A percentile compares a stretch with the other conserved stretches of the same genome.
Evolutionary conservation across 805 yeast species (phyloP).

Genomic region (Saccharomycopsis malanga): DNA sequence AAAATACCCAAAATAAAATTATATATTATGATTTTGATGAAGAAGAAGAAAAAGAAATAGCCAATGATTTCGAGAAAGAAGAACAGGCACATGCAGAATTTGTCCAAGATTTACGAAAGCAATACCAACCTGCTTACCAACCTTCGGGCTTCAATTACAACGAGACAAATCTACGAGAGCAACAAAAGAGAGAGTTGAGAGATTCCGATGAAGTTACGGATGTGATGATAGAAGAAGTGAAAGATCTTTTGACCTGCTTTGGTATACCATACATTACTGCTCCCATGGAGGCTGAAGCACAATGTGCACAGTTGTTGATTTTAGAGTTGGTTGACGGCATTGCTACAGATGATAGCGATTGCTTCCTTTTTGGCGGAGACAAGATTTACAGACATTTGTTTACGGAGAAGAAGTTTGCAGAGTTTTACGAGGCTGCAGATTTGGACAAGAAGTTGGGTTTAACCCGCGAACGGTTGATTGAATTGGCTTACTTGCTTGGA

Average conservation of each 20-base stretch:
- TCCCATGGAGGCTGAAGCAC: conserved; percentile 99
- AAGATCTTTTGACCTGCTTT: conserved; percentile 75
- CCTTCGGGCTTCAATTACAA: conserved; percentile 51
- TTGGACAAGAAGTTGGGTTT: conserved; percentile 62
- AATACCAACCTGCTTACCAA: conserved; percentile 37
- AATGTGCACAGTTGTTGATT: conserved; percentile 75
- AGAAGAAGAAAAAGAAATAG: conserved; percentile 66
- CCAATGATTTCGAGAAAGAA: conserved; percentile 59
- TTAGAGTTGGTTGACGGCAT: conserved; percentile 85
- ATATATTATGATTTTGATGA: conserved; percentile 59
- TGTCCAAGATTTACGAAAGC: conserved; percentile 33
- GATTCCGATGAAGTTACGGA: conserved; percentile 90
- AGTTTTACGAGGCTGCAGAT: conserved; percentile 59
- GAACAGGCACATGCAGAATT: conserved; percentile 66
- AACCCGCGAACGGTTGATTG: conserved; percentile 56
- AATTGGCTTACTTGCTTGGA: conserved; percentile 78
- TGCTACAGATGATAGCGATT: conserved; percentile 95
- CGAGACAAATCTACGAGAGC: conserved; percentile 48
- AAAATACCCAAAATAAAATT: not conserved
- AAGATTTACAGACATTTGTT: conserved; percentile 86
- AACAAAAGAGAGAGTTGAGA: conserved; percentile 60
- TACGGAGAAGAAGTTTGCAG: conserved; percentile 87
- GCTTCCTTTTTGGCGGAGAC: conserved; percentile 87
- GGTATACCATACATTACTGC: conserved; percentile 95
- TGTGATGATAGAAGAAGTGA: conserved; percentile 83